Base-by-base conservation (phyloP, 768 basidiomycete genomes). In the Mycena vitilis region DNA sequence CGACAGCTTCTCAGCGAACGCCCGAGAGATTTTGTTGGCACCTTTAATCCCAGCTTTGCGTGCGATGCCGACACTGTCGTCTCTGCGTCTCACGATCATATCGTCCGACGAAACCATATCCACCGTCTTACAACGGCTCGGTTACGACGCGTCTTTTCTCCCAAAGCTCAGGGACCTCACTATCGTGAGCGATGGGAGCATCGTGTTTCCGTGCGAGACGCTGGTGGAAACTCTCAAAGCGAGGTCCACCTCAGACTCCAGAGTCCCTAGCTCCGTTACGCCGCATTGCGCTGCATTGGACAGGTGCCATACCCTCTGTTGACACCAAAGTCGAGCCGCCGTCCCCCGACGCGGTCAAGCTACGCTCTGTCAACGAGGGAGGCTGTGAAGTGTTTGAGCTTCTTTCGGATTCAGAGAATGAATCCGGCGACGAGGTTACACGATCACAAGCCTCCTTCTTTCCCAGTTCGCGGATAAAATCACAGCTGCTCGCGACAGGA, bases 111-210 rank as follows among this genome's bases (percentile, higher is more conserved):
- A 42, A 38, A 23, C n/a, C 15, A 38, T 38, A 15, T 53, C 52
- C 5, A 16, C 11, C n/a, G 5, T 56, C 16, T n/a, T 56, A 13
- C 37, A 56, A 16, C 55, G 55, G 38, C 55, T 56, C 16, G 37
- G 55, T 15, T 22, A 38, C 55, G 55, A 56, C 38, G 22, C 34
- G 12, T 37, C 54, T 23, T 55, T 37, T n/a, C 54, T 55, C 23
- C 54, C 54, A 25, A 36, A 38, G 7, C 38, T 56, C 11, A n/a
- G 40, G 38, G 9, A 22, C 9, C 38, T 56, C 36, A 38, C 55
- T n/a, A 25, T 56, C n/a, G 55, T 42, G 37, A 42, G 55, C 40
- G 37, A 56, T 23, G 38, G 55, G n/a, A n/a, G n/a, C n/a, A 16
- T 40, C 15, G 15, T 38, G 4, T 42, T 56, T 56, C 55, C 55